Percentiles rank a stretch among this genome's conserved stretches.
Conservation (phyloP, 176 grass and related monocot species). For the Eleusine coracana region DNA sequence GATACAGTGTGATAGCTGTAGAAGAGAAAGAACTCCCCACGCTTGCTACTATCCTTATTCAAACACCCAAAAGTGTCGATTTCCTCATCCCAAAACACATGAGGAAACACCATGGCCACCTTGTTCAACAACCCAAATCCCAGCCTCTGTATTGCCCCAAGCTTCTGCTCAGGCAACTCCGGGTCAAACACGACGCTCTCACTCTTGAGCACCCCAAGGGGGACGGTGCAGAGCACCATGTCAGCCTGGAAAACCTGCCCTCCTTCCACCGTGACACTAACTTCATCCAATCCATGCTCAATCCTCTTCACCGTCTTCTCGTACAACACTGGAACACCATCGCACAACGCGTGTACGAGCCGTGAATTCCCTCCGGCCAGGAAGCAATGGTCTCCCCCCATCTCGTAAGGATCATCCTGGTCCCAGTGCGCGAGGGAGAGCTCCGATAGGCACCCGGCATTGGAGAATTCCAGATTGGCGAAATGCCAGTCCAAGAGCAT, state of each 20-base stretch:
- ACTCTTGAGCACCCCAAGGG: slow-evolving; percentile 85
- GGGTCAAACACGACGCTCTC: slow-evolving; percentile 65
- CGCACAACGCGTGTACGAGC: slow-evolving; percentile 67
- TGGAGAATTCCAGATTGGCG: slow-evolving; percentile 93
- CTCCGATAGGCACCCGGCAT: slow-evolving; percentile 76
- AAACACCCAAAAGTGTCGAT: slow-evolving; percentile 93
- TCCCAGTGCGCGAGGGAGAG: slow-evolving; percentile 89
- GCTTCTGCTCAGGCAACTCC: slow-evolving; percentile 67
- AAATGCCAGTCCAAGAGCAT: slow-evolving; percentile 91
- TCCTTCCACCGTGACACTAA: slow-evolving; percentile 57
- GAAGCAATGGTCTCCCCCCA: slow-evolving; percentile 95
- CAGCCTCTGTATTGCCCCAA: slow-evolving; percentile 67
- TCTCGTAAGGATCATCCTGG: slow-evolving; percentile 92
- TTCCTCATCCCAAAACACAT: slow-evolving; percentile 88
- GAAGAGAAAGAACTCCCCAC: slow-evolving; percentile 93
- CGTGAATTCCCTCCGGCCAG: slow-evolving; percentile 81
- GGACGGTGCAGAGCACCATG: slow-evolving; percentile 81
- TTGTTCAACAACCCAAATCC: slow-evolving; percentile 94
- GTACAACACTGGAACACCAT: slow-evolving; percentile 78
- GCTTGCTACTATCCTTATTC: slow-evolving; percentile 74
- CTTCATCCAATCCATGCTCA: slow-evolving; percentile 60
- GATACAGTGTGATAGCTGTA: slow-evolving; percentile 95
- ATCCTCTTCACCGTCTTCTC: slow-evolving; percentile 69
- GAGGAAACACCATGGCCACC: slow-evolving; percentile 91
- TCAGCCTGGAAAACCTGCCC: slow-evolving; percentile 86